Base-by-base conservation (phyloP, 2,329 filamentous ascomycete species). In the Domatiomyces globalis region DNA sequence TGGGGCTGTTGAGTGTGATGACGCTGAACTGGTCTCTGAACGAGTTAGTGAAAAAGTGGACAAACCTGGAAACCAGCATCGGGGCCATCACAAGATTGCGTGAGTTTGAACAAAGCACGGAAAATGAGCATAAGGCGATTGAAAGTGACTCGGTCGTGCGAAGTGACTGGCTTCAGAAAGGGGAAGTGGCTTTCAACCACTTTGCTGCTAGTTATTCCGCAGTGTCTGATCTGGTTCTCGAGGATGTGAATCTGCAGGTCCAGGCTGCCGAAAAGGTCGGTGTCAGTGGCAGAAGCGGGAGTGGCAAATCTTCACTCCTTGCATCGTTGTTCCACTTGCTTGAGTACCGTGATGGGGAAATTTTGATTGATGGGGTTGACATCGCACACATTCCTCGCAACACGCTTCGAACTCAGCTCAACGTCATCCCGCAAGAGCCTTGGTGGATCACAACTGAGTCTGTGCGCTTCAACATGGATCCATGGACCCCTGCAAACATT, bases 1-100 rank as follows among this genome's bases (percentile, higher is more conserved):
- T 78, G 8, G 74, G 74, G 0, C 61, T 79, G 18, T 62, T 76
- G 17, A 76, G 76, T 50, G 68, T 79, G 43, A 71, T 78, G 18
- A 62, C 69, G 18, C 77, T 79, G 63, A 76, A 71, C 44, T 67
- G 72, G 43, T 70, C 67, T 49, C 67, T 79, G 53, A 73, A 73
- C 51, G 61, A 71, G 8, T 62, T 77, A 17, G 66, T 76, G 4
- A 67, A 68, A 15, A 72, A 69, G 48, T 80, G 76, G 75, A 79
- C 77, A 0, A 69, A 70, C 43, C 65, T 80, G 12, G 78, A 80
- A 56, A 80, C 52, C 33, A 54, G 49, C 8, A 20, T 54, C 25
- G 29, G 48, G n/a, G 43, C 42, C 15, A 19, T 43, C 12, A 5
- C 27, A 17, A 8, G 45, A 56, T 12, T 43, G 61, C 8, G 52